Evolutionary conservation across 108 stramenopile genomes (phyloP).

Genomic region (Ochromonas danica): DNA sequence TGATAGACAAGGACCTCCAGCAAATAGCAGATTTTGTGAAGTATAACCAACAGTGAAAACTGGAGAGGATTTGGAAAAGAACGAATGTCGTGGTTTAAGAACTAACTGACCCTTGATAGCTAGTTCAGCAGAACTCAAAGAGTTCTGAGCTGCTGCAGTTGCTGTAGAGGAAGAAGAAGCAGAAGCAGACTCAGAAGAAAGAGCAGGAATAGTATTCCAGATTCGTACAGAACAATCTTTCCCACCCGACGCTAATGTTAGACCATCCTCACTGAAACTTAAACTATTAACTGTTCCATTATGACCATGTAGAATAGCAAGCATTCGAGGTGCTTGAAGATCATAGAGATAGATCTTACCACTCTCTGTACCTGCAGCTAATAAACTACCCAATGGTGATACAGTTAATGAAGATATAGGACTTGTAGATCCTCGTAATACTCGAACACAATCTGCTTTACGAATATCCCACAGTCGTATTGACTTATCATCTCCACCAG

Average conservation of each 20-base stretch:
- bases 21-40: not conserved
- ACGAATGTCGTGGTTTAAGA: not conserved
- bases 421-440: not conserved
- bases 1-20: not conserved
- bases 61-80: not conserved
- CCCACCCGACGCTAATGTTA: not conserved
- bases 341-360: slow-evolving; percentile 5
- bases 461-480: slow-evolving; percentile 22
- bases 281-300: not conserved
- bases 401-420: not conserved
- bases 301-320: slow-evolving; percentile 17
- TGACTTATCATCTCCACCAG: not conserved
- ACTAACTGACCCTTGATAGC: too few relatives aligned
- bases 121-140: not conserved
- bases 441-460: not conserved
- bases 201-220: not conserved
- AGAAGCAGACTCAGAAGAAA: not conserved
- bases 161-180: not conserved
- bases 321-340: not conserved
- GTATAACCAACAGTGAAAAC: not conserved
- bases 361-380: slow-evolving; percentile 4
- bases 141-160: not conserved
- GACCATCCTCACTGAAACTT: not conserved
- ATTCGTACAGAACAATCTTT: slow-evolving; percentile 3
- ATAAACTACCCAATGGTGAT: slow-evolving; percentile 11